Evolutionary conservation across 441 rosid genomes (phyloP).

Genomic region (Populus hybrid): DNA sequence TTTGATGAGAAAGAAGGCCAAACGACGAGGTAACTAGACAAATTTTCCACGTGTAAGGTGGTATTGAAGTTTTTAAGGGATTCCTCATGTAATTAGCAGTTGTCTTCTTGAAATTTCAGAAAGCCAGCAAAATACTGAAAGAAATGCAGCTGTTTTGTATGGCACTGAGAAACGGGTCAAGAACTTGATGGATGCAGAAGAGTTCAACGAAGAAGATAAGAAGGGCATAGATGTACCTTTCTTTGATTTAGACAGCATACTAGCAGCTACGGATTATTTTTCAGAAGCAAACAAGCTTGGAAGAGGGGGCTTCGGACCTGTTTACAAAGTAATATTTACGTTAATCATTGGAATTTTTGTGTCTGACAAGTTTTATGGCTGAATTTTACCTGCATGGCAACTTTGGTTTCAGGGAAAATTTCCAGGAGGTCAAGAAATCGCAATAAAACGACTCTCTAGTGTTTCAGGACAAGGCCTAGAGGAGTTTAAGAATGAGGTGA

Average conservation of each 20-base stretch:
- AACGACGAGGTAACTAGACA: constrained; percentile 19
- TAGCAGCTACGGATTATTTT: constrained; percentile 6
- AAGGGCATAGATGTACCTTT: constrained; percentile 48
- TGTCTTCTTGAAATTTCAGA: constrained; percentile 21
- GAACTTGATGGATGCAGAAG: constrained; percentile 40
- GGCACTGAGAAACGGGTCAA: constrained; percentile 41
- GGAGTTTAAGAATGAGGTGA: constrained; percentile 18
- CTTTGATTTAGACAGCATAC: constrained; percentile 43
- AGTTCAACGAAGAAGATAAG: constrained; percentile 41
- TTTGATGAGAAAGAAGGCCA: constrained; percentile 32
- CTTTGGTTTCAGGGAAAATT: constrained; percentile 36
- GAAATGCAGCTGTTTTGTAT: constrained; percentile 28
- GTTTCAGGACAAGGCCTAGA: constrained; percentile 56
- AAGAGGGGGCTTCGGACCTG: constrained; percentile 37
- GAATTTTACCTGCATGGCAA: too few relatives aligned
- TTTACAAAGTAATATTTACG: constrained; percentile 27
- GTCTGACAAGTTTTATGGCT: constrained; percentile 35
- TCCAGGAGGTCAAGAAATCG: constrained; percentile 57
- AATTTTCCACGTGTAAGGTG: neutral
- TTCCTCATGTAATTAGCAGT: neutral
- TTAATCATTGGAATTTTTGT: neutral
- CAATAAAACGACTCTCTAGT: constrained; percentile 52
- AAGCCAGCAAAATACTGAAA: constrained; percentile 26
- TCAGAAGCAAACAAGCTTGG: constrained; percentile 23
- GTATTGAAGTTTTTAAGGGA: too few relatives aligned